Evolutionary conservation across 805 yeast species (phyloP), one percentile per base, ranked within the genome.

Genomic region (Yamadazyma akitaensis): DNA sequence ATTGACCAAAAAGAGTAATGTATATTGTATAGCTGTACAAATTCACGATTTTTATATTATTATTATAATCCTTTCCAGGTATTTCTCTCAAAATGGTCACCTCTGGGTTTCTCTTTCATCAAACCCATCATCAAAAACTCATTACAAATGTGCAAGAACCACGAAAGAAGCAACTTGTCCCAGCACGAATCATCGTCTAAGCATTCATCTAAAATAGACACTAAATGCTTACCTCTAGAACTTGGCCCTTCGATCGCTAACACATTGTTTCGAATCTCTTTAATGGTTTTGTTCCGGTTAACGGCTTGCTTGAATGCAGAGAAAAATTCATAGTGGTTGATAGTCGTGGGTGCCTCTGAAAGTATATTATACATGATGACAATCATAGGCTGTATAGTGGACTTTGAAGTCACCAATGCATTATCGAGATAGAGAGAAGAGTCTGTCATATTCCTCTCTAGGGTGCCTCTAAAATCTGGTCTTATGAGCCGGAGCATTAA

Each of bases 111-210:
- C 43, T 83, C 85, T 53, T 81, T 81, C 16, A 88, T 60, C 40
- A 88, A 65, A 0, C 97, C 97, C 46, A 86, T 66, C 51, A 77
- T 67, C 48, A 81, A 79, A 48, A 90, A 69, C 58, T 89, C 96
- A 21, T 78, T 78, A 41, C 91, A 72, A 16, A 82, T 81, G 54
- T 86, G 91, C 50, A 86, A 66, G 59, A 90, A 90, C 80, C 94
- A 80, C 3, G 88, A 77, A 53, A 85, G 68, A 0, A 82, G 67
- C 40, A 83, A 55, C 49, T 79, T 77, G 38, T 83, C 84, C 89
- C 94, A 86, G 8, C 67, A 69, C 1, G 58, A 64, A 5, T 72
- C 74, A 14, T 61, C 64, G 7, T 59, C 45, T 43, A 56, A 59
- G 10, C 58, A 49, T 12, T 24, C 32, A 2, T 33, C 14, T 11